Evolutionary conservation across 768 basidiomycete species (phyloP).

Genomic region (Panellus pusillus): DNA sequence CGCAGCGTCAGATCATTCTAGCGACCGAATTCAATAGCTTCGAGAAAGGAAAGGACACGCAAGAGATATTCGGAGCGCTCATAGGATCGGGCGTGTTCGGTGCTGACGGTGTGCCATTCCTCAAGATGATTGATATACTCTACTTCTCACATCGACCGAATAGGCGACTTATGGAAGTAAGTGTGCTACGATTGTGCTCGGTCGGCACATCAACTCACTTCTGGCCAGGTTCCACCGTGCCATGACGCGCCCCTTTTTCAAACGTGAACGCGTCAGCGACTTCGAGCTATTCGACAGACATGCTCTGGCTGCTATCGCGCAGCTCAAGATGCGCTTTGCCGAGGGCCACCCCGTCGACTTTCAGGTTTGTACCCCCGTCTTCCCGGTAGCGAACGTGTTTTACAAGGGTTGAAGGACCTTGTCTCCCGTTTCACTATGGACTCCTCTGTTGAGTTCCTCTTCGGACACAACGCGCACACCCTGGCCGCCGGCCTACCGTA

Average conservation of each 20-base stretch:
- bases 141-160: not conserved
- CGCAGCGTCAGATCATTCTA: slow-evolving; percentile 32
- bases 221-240: slow-evolving; percentile 56
- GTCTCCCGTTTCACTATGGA: slow-evolving; percentile 60
- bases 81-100: slow-evolving; percentile 63
- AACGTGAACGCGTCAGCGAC: slow-evolving; percentile 56
- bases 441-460: slow-evolving; percentile 59
- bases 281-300: slow-evolving; percentile 64
- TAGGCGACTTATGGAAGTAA: slow-evolving; percentile 63
- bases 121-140: no score
- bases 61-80: slow-evolving; percentile 27
- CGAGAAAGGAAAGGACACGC: slow-evolving; percentile 37
- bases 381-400: not conserved
- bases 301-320: slow-evolving; percentile 44
- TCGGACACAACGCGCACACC: slow-evolving; percentile 46
- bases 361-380: slow-evolving; percentile 39
- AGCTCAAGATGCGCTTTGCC: slow-evolving; percentile 43
- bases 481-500: slow-evolving; percentile 50
- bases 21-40: slow-evolving; percentile 49
- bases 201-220: not conserved
- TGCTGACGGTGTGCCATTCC: slow-evolving; percentile 46
- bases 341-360: slow-evolving; percentile 57
- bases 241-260: slow-evolving; percentile 75
- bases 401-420: slow-evolving; percentile 38
- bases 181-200: slow-evolving; percentile 13